Conservation (phyloP, 2,329 filamentous ascomycete species). For the Fusarium pseudoanthophilum region DNA sequence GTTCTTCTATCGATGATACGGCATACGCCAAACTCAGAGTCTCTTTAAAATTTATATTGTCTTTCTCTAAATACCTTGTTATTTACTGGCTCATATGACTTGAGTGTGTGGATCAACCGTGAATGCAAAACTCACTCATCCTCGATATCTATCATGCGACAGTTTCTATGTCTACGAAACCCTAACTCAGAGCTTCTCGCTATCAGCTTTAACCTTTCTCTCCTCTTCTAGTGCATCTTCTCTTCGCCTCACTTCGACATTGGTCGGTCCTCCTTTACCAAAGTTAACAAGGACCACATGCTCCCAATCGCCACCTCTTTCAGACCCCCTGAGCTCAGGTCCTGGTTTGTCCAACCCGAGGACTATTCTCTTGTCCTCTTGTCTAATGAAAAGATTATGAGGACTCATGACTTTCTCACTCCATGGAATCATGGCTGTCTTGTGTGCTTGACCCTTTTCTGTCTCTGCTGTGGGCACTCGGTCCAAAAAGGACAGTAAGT, state of each 20-base stretch:
- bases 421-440: constrained; percentile 63
- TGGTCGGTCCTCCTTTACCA: constrained; percentile 59
- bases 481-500: constrained; percentile 65
- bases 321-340: constrained; percentile 60
- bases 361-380: constrained; percentile 60
- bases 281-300: constrained; percentile 69
- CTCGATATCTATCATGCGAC: neutral
- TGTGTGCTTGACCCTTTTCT: constrained; percentile 52
- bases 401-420: constrained; percentile 71
- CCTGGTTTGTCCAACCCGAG: constrained; percentile 69
- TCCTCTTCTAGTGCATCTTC: constrained; percentile 62
- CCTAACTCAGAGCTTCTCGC: constrained; percentile 43
- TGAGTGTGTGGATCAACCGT: neutral
- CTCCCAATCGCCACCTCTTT: constrained; percentile 66
- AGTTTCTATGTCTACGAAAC: neutral
- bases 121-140: neutral
- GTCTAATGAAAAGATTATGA: constrained; percentile 56
- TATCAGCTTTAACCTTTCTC: constrained; percentile 46
- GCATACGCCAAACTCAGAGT: neutral
- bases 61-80: neutral
- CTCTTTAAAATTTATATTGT: neutral
- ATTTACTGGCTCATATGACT: neutral
- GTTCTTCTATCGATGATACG: neutral
- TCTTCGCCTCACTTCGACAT: constrained; percentile 63
- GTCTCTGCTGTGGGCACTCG: constrained; percentile 55